A percentile compares a stretch with the other conserved stretches of the same genome.
phyloP scores from a whole-genome alignment of 2,329 filamentous ascomycete genomes.

The Leptographium galeiforme region DNA sequence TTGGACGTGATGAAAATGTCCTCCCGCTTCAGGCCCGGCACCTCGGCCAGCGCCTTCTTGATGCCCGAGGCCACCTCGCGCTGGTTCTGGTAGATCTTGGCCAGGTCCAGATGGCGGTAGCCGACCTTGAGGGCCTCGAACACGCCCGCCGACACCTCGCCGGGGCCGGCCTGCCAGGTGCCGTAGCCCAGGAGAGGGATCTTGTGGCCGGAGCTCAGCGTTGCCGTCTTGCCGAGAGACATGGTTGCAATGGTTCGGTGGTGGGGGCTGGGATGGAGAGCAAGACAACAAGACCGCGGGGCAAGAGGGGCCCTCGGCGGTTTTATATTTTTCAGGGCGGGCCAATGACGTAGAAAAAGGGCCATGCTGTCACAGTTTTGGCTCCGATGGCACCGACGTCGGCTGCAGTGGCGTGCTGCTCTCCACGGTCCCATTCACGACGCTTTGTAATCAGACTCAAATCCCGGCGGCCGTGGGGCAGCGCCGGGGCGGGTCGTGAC shows the following conservation, averaged over 20 bases:
- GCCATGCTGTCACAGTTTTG: too few species aligned
- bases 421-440: too few species aligned
- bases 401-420: too few species aligned
- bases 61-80: slow-evolving; percentile 43
- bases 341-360: too few species aligned
- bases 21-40: slow-evolving; percentile 37
- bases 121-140: slow-evolving; percentile 52
- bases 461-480: too few species aligned
- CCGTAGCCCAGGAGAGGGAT: slow-evolving; percentile 28
- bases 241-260: slow-evolving; percentile 20
- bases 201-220: slow-evolving; percentile 47
- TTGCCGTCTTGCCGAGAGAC: slow-evolving; percentile 43
- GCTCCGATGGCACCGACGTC: too few species aligned
- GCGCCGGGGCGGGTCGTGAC: too few species aligned
- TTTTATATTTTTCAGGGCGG: too few species aligned
- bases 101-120: slow-evolving; percentile 48
- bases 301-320: too few species aligned
- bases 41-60: slow-evolving; percentile 26
- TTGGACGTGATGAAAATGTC: slow-evolving; percentile 55
- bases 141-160: slow-evolving; percentile 30
- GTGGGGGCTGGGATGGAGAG: too few species aligned
- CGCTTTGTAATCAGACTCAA: too few species aligned
- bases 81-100: slow-evolving; percentile 36
- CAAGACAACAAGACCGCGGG: too few species aligned
- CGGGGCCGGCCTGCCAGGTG: slow-evolving; percentile 25